Evolutionary conservation across 129 eudicot species (phyloP).

Genomic region (Cynara cardunculus): DNA sequence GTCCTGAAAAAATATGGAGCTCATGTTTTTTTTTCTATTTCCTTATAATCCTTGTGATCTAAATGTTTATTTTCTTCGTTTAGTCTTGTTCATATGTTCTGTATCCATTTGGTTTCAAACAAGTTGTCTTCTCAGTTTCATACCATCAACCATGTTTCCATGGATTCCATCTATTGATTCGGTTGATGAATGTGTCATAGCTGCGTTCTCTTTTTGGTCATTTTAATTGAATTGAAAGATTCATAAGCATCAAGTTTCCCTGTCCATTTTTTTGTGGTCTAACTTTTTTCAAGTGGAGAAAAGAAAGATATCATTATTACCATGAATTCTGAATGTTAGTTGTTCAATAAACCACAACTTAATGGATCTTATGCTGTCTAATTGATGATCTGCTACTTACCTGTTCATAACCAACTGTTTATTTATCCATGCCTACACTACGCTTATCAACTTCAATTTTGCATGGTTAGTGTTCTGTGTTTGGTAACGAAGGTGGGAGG

Average conservation of each 20-base stretch:
- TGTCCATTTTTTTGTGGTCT: background rate
- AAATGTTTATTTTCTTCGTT: background rate
- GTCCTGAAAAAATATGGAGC: background rate
- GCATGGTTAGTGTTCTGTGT: background rate
- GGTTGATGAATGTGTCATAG: background rate
- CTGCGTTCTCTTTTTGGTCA: background rate
- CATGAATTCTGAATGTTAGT: no score
- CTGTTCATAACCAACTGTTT: background rate
- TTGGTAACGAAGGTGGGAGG: background rate
- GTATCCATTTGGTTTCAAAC: background rate
- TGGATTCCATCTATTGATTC: no score
- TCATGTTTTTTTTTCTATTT: background rate
- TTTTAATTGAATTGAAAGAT: background rate
- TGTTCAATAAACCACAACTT: background rate
- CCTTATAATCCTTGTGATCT: background rate
- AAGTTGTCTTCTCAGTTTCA: background rate
- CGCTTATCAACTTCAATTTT: background rate
- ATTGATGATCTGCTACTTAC: conserved; percentile 5
- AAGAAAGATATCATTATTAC: no score
- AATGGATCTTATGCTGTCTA: conserved; percentile 3
- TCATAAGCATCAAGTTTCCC: background rate
- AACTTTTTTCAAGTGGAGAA: background rate
- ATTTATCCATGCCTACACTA: background rate
- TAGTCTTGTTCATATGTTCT: background rate
- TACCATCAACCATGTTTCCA: no score